These are phyloP conservation scores for Boletus tylopilopsis DNA, from an alignment of 768 basidiomycete species.

Conservation along the genomic window DNA sequence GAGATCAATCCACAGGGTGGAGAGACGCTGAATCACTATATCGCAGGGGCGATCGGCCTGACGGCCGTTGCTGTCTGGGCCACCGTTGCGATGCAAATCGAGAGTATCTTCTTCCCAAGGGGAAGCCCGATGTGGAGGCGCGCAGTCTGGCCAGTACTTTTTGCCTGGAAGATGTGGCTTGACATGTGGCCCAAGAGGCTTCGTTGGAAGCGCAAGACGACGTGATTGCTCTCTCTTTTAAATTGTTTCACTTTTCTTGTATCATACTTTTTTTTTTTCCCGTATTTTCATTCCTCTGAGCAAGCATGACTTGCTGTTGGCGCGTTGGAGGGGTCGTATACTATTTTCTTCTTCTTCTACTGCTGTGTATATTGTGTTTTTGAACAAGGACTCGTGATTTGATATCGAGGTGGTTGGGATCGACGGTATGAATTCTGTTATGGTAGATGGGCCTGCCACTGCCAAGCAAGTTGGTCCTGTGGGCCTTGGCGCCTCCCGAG, in stretches of 20 bases:
- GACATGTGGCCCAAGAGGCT: not conserved
- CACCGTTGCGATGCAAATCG: slow-evolving; percentile 46
- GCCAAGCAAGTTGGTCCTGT: too few species aligned
- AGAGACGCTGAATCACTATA: slow-evolving; percentile 37
- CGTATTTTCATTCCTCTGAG: too few species aligned
- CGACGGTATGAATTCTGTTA: too few species aligned
- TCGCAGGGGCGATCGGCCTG: slow-evolving; percentile 40
- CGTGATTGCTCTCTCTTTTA: slow-evolving; percentile 1
- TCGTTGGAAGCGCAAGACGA: slow-evolving; percentile 1
- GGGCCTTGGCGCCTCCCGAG: too few species aligned
- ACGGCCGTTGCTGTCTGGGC: slow-evolving; percentile 53
- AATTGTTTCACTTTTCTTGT: not conserved
- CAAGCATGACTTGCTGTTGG: too few species aligned
- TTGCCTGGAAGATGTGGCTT: not conserved
- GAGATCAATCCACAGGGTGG: slow-evolving; percentile 34
- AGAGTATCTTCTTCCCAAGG: slow-evolving; percentile 22
- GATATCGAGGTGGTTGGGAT: too few species aligned
- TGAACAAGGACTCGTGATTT: too few species aligned
- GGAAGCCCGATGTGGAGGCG: slow-evolving; percentile 19
- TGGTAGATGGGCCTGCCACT: too few species aligned
- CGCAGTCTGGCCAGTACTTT: slow-evolving; percentile 20
- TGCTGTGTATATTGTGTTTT: too few species aligned
- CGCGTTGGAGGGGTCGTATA: too few species aligned
- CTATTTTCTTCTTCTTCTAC: too few species aligned
- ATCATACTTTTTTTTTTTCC: too few species aligned